These are phyloP conservation scores for Ophiostoma triangulosporum DNA, from an alignment of 2,329 filamentous ascomycete species.

Conservation along the genomic window DNA sequence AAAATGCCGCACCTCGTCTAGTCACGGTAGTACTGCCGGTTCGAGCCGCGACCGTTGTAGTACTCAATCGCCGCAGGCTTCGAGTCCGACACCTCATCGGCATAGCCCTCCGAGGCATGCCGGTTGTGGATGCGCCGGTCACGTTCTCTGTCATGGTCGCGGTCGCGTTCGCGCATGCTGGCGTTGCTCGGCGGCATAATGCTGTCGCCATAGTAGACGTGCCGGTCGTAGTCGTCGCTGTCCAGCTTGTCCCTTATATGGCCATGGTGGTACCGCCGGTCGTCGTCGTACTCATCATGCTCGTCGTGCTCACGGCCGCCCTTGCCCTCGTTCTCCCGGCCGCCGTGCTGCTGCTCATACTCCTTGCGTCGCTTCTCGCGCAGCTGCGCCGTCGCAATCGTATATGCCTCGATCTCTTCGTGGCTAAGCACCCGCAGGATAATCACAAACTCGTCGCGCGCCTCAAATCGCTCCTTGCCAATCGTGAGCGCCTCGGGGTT, in stretches of 20 bases:
- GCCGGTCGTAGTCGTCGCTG: background rate
- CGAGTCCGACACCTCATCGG: background rate
- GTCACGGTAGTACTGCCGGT: constrained; percentile 8
- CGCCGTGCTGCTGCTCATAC: constrained; percentile 18
- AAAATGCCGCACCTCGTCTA: background rate
- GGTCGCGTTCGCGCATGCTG: constrained; percentile 5
- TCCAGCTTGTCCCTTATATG: constrained; percentile 4
- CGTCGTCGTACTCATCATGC: constrained; percentile 16
- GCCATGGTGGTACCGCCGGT: constrained; percentile 18
- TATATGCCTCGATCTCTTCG: constrained; percentile 82
- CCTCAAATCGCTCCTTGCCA: constrained; percentile 83
- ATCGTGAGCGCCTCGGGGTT: constrained; percentile 77
- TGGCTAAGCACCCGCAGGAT: constrained; percentile 75
- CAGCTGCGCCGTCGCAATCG: constrained; percentile 66
- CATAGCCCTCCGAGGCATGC: constrained; percentile 6
- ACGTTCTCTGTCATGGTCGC: constrained; percentile 16
- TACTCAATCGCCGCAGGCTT: constrained; percentile 8
- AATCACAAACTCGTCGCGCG: constrained; percentile 86
- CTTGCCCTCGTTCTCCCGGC: constrained; percentile 8
- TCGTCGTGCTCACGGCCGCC: constrained; percentile 20
- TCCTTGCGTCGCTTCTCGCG: constrained; percentile 35
- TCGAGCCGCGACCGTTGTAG: constrained; percentile 6
- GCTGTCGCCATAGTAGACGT: background rate
- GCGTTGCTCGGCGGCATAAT: constrained; percentile 1
- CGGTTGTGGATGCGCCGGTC: constrained; percentile 14